These are phyloP conservation scores for Bruguiera sexangula DNA, from an alignment of 345 rosid genomes.

Conservation along the genomic window DNA sequence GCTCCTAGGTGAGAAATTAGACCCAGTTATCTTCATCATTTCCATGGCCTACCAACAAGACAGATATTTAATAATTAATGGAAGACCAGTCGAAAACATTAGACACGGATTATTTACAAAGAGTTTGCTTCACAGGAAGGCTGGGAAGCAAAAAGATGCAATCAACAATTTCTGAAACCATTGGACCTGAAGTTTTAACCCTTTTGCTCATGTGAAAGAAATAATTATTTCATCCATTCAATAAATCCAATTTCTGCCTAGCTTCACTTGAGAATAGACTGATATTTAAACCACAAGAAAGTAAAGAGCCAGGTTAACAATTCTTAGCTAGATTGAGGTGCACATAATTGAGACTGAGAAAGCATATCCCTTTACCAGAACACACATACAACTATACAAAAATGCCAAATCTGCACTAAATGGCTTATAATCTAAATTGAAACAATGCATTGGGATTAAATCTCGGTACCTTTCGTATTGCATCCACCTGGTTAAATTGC, in stretches of 20 bases:
- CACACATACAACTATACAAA: no score
- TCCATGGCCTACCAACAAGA: constrained; percentile 65
- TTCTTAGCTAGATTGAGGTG: no score
- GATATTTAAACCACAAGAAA: not conserved
- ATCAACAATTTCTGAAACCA: constrained; percentile 9
- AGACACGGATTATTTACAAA: constrained; percentile 5
- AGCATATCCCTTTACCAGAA: no score
- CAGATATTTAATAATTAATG: not conserved
- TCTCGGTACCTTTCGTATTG: constrained; percentile 45
- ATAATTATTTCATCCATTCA: not conserved
- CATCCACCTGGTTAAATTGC: constrained; percentile 60
- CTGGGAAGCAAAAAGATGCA: constrained; percentile 1
- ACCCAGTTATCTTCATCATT: constrained; percentile 63
- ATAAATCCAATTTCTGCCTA: not conserved
- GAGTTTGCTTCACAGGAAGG: not conserved
- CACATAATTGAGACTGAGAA: no score
- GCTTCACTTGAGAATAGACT: not conserved
- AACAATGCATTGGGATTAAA: not conserved
- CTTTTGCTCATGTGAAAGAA: not conserved
- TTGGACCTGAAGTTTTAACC: not conserved
- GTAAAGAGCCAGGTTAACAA: not conserved
- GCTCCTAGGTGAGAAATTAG: constrained; percentile 33
- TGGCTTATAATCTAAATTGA: no score
- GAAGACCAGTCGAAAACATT: constrained; percentile 7
- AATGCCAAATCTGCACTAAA: no score